Base-by-base conservation (phyloP, 176 grass and related monocot species). In the Olyra latifolia region DNA sequence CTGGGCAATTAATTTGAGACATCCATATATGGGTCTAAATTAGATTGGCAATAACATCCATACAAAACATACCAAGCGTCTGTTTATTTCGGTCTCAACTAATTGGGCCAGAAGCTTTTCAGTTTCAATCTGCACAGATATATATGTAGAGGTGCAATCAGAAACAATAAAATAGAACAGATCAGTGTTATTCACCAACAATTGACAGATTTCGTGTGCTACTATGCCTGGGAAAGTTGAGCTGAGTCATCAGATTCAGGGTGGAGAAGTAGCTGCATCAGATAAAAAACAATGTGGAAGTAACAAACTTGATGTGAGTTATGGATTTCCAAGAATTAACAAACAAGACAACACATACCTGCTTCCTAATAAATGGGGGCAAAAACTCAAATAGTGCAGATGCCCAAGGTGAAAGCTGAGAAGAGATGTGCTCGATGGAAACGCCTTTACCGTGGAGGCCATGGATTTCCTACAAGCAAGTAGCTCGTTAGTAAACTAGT, bases 21-120 rank as follows among this genome's bases (percentile, higher is more conserved):
- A 79, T 75, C 46, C n/a, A 59, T 66, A 79, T 39, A 64, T 80
- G 52, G 10, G 32, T 40, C 15, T 35, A 6, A 54, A 67, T 59
- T 79, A 80, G 67, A 75, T 6, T 71, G 63, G 9, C 20, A n/a
- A 2, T 42, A 64, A 65, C 32, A 76, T 76, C 6, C 71, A 48
- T 38, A 87, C 27, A 78, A 77, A 84, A 77, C 84, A 86, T 87
- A 95, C 96, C 90, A 93, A 29, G 20, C 96, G 96, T 71, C 62
- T 99, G 70, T 93, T 99, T 62, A 99, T 93, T 82, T 99, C 96
- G 24, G 86, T 85, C 81, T 99, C 96, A 74, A 99, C 96, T 67
- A 99, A 88, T 69, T 99, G 96, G 25, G 90, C 96, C 40, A 99
- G 90, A 95, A 99, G 96, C 79, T 99, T 95, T 85, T 99, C 96